Conservation (phyloP, 371 early-diverging fungal genomes). For the Entomophthora muscae region DNA sequence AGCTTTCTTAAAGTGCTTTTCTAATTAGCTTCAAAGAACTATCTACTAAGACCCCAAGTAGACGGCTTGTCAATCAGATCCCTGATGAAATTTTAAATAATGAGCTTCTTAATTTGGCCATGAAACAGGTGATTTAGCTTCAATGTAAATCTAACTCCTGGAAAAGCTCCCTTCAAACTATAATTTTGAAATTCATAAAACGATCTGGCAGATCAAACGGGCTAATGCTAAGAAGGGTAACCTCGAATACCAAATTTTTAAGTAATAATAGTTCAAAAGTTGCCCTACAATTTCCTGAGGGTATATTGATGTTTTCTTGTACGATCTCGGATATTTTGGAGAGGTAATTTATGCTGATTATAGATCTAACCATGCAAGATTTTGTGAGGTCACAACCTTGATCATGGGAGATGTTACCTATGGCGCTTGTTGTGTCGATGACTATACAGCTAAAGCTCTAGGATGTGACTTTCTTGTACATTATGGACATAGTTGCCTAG, state of each 20-base stretch:
- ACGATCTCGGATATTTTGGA: conserved; percentile 82
- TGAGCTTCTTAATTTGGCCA: conserved; percentile 53
- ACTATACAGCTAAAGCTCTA: conserved; percentile 80
- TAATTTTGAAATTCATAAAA: conserved; percentile 99
- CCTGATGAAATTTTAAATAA: conserved; percentile 75
- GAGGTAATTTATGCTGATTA: conserved; percentile 23
- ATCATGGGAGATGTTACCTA: conserved; percentile 99
- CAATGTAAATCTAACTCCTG: neutral
- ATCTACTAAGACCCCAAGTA: neutral
- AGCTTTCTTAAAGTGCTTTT: neutral
- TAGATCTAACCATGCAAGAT: conserved; percentile 18
- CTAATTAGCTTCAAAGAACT: neutral
- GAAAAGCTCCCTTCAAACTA: conserved; percentile 82
- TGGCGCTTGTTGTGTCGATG: conserved; percentile 99
- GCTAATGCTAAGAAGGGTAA: conserved; percentile 56
- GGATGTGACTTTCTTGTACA: conserved; percentile 97
- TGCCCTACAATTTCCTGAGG: conserved; percentile 99
- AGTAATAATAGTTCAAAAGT: conserved; percentile 24
- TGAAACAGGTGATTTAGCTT: conserved; percentile 31
- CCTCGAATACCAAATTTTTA: neutral
- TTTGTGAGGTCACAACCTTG: conserved; percentile 74
- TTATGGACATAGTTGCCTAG: conserved; percentile 97
- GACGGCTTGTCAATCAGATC: conserved; percentile 50
- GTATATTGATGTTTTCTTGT: conserved; percentile 88
- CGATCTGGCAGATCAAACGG: conserved; percentile 78